Evolutionary conservation across 2,329 filamentous ascomycete species (phyloP).

Genomic region (Bipolaris sorokiniana): DNA sequence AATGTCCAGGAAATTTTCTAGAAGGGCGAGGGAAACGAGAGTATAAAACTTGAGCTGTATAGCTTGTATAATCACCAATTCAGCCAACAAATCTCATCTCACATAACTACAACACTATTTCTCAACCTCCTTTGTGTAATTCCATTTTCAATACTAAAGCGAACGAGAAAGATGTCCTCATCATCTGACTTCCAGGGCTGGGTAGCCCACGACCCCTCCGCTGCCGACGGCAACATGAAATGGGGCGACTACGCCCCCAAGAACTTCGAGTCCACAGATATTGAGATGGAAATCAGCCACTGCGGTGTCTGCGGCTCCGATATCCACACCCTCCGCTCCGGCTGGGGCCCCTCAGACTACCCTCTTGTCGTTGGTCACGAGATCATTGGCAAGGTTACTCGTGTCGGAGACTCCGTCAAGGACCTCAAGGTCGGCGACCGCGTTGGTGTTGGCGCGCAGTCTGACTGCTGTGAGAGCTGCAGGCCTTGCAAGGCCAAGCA

Average conservation of each 20-base stretch:
- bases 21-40: not conserved
- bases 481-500: slow-evolving; percentile 54
- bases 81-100: not conserved
- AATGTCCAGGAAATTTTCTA: slow-evolving; percentile 21
- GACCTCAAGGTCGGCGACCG: slow-evolving; percentile 67
- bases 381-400: slow-evolving; percentile 49
- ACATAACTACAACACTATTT: not conserved
- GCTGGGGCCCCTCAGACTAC: slow-evolving; percentile 58
- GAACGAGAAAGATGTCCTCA: slow-evolving; percentile 27
- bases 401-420: slow-evolving; percentile 51
- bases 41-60: slow-evolving; percentile 2
- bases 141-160: not conserved
- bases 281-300: slow-evolving; percentile 50
- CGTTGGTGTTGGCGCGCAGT: slow-evolving; percentile 59
- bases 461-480: slow-evolving; percentile 57
- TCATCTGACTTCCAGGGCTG: slow-evolving; percentile 59
- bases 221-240: slow-evolving; percentile 61
- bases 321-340: slow-evolving; percentile 46
- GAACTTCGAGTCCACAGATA: slow-evolving; percentile 70
- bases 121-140: not conserved
- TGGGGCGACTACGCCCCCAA: slow-evolving; percentile 56
- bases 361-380: slow-evolving; percentile 54
- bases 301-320: slow-evolving; percentile 48
- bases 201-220: slow-evolving; percentile 59
- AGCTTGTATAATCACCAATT: not conserved